Percentiles rank a stretch among this genome's conserved stretches.
phyloP scores from a whole-genome alignment of 768 basidiomycete genomes.

The Peribolospora kevripleyi region DNA sequence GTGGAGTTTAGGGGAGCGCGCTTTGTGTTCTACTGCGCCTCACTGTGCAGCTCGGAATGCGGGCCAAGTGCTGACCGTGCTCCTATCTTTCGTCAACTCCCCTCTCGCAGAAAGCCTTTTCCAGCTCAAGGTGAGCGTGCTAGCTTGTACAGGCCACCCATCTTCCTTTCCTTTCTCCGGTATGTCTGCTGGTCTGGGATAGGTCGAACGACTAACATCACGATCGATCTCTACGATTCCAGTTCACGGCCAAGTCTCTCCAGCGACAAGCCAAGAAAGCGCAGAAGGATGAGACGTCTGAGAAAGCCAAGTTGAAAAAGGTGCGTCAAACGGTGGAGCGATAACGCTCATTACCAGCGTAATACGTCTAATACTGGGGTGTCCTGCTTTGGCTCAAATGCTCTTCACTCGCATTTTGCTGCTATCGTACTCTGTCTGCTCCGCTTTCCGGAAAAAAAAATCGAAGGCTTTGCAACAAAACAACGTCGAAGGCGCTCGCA shows the following conservation, averaged over 20 bases:
- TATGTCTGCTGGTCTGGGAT: not conserved
- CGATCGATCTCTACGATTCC: not conserved
- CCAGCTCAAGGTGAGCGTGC: slow-evolving; percentile 59
- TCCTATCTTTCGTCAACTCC: not conserved
- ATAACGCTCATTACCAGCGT: not conserved
- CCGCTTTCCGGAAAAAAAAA: too few species aligned
- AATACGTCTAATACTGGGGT: not conserved
- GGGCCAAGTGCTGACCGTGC: not conserved
- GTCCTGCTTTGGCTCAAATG: not conserved
- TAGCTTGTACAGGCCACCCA: not conserved
- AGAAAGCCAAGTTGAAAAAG: slow-evolving; percentile 84
- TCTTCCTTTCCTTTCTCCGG: not conserved
- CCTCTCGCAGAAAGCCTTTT: slow-evolving; percentile 63
- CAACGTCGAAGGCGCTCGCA: slow-evolving; percentile 85
- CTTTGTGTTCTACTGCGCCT: not conserved
- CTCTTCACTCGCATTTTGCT: not conserved
- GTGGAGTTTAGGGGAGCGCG: slow-evolving; percentile 15
- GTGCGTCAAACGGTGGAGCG: slow-evolving; percentile 22
- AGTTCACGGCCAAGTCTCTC: slow-evolving; percentile 97
- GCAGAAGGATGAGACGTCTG: slow-evolving; percentile 71
- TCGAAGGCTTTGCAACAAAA: slow-evolving; percentile 83
- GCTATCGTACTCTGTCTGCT: not conserved
- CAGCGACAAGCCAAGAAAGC: slow-evolving; percentile 91
- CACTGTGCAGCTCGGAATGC: not conserved
- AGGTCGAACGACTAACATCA: not conserved